phyloP scores from a whole-genome alignment of 2,329 filamentous ascomycete species.

The Monilinia polystroma region DNA sequence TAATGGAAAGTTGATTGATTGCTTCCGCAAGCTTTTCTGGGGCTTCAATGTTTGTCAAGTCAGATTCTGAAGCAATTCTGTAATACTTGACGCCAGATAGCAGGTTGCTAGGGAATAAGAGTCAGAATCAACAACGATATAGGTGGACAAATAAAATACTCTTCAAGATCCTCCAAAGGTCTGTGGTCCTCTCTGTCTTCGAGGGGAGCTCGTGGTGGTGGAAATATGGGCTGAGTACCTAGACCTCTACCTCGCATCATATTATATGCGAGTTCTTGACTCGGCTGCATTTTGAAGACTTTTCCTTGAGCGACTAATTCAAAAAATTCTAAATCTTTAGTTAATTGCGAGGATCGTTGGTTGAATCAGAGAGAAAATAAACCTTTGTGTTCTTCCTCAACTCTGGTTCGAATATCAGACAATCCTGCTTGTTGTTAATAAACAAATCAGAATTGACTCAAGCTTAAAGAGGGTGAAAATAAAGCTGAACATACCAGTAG shows the following conservation, averaged over 20 bases:
- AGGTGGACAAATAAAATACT: not conserved
- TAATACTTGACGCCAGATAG: conserved; percentile 19
- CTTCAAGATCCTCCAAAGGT: not conserved
- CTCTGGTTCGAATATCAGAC: conserved; percentile 9
- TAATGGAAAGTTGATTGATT: not conserved
- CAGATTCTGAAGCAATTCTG: not conserved
- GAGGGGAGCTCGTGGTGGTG: not conserved
- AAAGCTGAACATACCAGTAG: conserved; percentile 7
- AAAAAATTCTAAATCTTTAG: conserved; percentile 11
- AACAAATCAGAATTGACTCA: not conserved
- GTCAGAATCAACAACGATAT: not conserved
- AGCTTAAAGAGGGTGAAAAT: not conserved
- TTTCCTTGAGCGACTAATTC: not conserved
- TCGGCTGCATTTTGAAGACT: conserved; percentile 10
- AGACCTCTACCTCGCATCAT: conserved; percentile 20
- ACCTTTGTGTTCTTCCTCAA: conserved; percentile 21
- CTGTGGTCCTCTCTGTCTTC: conserved; percentile 2
- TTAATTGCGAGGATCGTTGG: not conserved
- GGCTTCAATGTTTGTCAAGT: not conserved
- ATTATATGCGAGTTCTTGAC: conserved; percentile 20
- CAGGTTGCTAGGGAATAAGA: not conserved
- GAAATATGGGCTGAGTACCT: conserved; percentile 12
- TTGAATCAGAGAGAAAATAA: not conserved
- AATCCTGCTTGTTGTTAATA: conserved; percentile 8
- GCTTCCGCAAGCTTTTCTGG: not conserved